Percentiles rank a stretch among this genome's conserved stretches.
Conservation (phyloP, 192 early-diverging fungal species). For the Lobosporangium transversale region DNA sequence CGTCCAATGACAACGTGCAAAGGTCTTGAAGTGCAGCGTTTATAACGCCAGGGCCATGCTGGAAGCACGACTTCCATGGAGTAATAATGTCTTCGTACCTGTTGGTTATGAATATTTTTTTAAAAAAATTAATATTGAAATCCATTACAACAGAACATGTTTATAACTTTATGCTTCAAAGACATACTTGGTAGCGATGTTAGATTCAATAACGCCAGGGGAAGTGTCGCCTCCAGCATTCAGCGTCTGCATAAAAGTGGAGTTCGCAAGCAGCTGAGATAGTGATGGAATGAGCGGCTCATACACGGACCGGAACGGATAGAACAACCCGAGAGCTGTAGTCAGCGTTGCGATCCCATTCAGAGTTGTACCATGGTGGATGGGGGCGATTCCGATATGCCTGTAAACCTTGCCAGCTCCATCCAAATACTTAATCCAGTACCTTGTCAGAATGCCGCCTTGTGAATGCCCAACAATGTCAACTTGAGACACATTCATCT, state of each 20-base stretch:
- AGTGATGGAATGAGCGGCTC: constrained; percentile 19
- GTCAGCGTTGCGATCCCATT: constrained; percentile 8
- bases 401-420: no score
- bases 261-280: constrained; percentile 19
- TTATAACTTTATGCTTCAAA: no score
- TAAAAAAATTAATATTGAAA: no score
- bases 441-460: constrained; percentile 34
- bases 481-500: constrained; percentile 9
- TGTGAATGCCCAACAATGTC: constrained; percentile 49
- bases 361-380: constrained; percentile 40
- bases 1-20: constrained; percentile 19
- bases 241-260: no score
- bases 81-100: constrained; percentile 38
- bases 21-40: constrained; percentile 23
- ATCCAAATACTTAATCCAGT: constrained; percentile 43
- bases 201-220: constrained; percentile 21
- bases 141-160: no score
- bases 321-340: constrained; percentile 14
- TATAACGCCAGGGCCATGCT: constrained; percentile 5
- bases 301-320: constrained; percentile 1
- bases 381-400: constrained; percentile 29
- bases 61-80: constrained; percentile 20
- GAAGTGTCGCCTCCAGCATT: constrained; percentile 17
- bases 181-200: no score
- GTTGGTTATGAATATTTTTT: not conserved